Evolutionary conservation across 2,329 filamentous ascomycete species (phyloP).

Genomic region (Claviceps humidiphila): DNA sequence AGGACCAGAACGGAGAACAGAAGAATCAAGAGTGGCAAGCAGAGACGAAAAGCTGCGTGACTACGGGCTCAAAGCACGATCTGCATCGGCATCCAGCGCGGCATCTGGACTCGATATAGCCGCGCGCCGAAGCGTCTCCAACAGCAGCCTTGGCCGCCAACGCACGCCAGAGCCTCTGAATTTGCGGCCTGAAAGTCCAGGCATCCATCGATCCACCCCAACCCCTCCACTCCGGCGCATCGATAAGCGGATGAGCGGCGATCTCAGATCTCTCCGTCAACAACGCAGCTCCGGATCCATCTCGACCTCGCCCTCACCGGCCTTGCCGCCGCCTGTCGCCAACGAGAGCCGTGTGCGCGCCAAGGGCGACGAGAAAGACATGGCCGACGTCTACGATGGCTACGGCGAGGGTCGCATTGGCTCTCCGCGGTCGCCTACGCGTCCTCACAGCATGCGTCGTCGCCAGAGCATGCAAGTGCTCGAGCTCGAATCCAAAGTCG

Average conservation of each 20-base stretch:
- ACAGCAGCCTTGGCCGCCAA: conserved; percentile 33
- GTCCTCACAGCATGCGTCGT: conserved; percentile 89
- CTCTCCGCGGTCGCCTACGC: conserved; percentile 82
- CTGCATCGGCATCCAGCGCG: neutral
- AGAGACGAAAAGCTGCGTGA: conserved; percentile 5
- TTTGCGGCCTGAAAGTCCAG: conserved; percentile 47
- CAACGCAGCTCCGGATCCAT: conserved; percentile 15
- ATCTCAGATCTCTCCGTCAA: conserved; percentile 39
- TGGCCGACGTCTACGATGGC: conserved; percentile 91
- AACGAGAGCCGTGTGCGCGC: conserved; percentile 78
- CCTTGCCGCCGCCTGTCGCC: conserved; percentile 50
- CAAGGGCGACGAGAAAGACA: conserved; percentile 42
- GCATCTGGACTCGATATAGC: conserved; percentile 10
- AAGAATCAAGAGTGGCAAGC: neutral
- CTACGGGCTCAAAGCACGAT: neutral
- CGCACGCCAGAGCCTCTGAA: conserved; percentile 40
- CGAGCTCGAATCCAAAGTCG: conserved; percentile 75
- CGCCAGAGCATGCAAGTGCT: conserved; percentile 96
- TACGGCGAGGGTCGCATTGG: conserved; percentile 77
- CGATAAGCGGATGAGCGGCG: conserved; percentile 57
- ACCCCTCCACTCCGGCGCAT: conserved; percentile 61
- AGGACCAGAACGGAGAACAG: neutral
- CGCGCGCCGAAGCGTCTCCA: conserved; percentile 35
- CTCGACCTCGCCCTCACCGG: neutral
- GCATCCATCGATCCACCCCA: conserved; percentile 20